A percentile compares a stretch with the other conserved stretches of the same genome.
These are phyloP conservation scores for Paramecium primaurelia DNA, from an alignment of 73 alveolate genomes.

Conservation along the genomic window DNA sequence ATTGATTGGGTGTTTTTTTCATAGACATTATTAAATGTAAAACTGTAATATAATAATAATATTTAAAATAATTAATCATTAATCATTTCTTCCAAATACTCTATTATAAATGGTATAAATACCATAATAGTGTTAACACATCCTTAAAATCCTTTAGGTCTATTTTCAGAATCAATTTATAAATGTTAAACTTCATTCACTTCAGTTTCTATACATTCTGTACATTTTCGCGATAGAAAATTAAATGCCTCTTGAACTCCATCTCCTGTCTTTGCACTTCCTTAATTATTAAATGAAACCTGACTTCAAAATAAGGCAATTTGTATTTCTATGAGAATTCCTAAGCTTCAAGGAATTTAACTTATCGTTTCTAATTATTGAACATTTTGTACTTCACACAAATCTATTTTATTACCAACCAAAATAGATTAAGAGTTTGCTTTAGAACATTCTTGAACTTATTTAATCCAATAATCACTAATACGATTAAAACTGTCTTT, in stretches of 20 bases:
- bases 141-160: not conserved
- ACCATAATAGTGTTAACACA: not conserved
- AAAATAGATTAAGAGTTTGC: not conserved
- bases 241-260: slow-evolving; percentile 15
- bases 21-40: slow-evolving; percentile 27
- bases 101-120: not conserved
- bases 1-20: slow-evolving; percentile 31
- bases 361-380: slow-evolving; percentile 12
- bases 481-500: slow-evolving; percentile 26
- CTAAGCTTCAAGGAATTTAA: slow-evolving; percentile 3
- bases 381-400: not conserved
- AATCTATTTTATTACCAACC: slow-evolving; percentile 28
- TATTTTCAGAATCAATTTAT: not conserved
- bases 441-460: slow-evolving; percentile 10
- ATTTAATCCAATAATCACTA: not conserved
- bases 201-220: slow-evolving; percentile 20
- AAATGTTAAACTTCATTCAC: slow-evolving; percentile 26
- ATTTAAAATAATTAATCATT: not conserved
- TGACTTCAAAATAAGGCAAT: slow-evolving; percentile 30
- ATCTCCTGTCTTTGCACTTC: slow-evolving; percentile 41
- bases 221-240: not conserved
- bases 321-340: not conserved
- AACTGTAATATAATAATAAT: not conserved
- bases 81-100: not conserved
- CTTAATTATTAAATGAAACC: not conserved